Evolutionary conservation across 805 yeast genomes (phyloP).

Genomic region (Ogataea trehaloabstinens): DNA sequence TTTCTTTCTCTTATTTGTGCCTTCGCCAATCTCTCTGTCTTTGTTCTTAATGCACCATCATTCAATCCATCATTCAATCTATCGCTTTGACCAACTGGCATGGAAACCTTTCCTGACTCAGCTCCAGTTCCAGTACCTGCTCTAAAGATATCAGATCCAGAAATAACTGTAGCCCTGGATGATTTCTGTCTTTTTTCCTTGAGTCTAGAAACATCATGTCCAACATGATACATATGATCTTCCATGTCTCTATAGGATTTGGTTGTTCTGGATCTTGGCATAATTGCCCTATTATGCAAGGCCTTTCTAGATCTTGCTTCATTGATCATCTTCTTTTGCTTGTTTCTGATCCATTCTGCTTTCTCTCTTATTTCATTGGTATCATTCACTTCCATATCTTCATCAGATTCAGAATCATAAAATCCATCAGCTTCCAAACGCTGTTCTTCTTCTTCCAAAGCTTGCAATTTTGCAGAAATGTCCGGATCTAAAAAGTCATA

Average conservation of each 20-base stretch:
- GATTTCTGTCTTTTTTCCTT: constrained; percentile 36
- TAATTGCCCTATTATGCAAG: constrained; percentile 77
- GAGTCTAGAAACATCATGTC: constrained; percentile 77
- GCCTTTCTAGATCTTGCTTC: constrained; percentile 86
- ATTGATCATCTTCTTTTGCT: constrained; percentile 89
- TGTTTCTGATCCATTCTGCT: constrained; percentile 94
- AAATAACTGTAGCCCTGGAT: constrained; percentile 31
- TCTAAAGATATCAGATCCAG: constrained; percentile 82
- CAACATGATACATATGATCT: constrained; percentile 82
- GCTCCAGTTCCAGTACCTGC: constrained; percentile 30
- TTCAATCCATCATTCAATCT: constrained; percentile 83
- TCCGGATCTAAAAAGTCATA: constrained; percentile 97
- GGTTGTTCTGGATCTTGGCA: constrained; percentile 86
- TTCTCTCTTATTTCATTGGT: constrained; percentile 76
- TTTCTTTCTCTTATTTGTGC: constrained; percentile 92
- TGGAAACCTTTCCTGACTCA: constrained; percentile 17
- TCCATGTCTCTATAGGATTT: constrained; percentile 80
- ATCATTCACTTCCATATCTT: constrained; percentile 55
- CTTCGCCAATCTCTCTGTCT: constrained; percentile 85
- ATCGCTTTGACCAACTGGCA: constrained; percentile 64
- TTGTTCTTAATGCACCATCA: constrained; percentile 75
- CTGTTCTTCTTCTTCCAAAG: constrained; percentile 96
- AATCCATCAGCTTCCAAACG: constrained; percentile 90
- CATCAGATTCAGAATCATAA: constrained; percentile 80
- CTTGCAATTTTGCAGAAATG: constrained; percentile 88